A percentile compares a stretch with the other conserved stretches of the same genome.
Conservation (phyloP, 495 filamentous ascomycete species). For the Trichoderma virens region DNA sequence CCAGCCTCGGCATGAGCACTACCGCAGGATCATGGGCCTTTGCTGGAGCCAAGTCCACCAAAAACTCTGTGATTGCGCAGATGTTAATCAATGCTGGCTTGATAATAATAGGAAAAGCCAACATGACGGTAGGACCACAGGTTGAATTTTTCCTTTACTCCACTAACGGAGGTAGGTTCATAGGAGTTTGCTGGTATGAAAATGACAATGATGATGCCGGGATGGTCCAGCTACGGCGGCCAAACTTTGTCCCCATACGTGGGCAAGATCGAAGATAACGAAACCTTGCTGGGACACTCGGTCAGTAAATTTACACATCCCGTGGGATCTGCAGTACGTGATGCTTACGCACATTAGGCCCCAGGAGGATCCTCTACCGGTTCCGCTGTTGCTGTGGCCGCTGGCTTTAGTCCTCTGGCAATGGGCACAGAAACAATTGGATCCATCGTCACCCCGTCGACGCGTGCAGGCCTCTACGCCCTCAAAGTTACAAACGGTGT, state of each 20-base stretch:
- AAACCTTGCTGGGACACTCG: constrained; percentile 25
- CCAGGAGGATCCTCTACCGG: constrained; percentile 42
- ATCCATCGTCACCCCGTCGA: constrained; percentile 33
- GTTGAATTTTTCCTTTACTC: not conserved
- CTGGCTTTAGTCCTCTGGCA: constrained; percentile 35
- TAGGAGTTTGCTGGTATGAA: constrained; percentile 26
- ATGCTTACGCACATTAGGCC: constrained; percentile 17
- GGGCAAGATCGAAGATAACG: constrained; percentile 20
- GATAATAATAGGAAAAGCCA: constrained; percentile 42
- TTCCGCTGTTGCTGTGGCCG: constrained; percentile 37
- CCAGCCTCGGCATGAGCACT: constrained; percentile 33
- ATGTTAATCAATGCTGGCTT: constrained; percentile 32
- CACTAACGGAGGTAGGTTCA: not conserved
- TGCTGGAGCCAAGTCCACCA: constrained; percentile 11
- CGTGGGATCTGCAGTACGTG: not conserved
- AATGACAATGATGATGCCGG: constrained; percentile 25
- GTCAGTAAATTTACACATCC: not conserved
- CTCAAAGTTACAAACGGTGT: constrained; percentile 15
- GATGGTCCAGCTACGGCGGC: constrained; percentile 37
- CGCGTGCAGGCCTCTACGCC: constrained; percentile 35
- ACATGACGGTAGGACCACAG: constrained; percentile 21
- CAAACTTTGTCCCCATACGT: constrained; percentile 41
- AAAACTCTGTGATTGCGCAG: constrained; percentile 17
- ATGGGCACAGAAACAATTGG: constrained; percentile 43
- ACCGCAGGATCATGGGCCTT: constrained; percentile 28